Percentiles rank a stretch among this genome's conserved stretches.
phyloP scores from a whole-genome alignment of 495 filamentous ascomycete species.

The Xylaria flabelliformis region DNA sequence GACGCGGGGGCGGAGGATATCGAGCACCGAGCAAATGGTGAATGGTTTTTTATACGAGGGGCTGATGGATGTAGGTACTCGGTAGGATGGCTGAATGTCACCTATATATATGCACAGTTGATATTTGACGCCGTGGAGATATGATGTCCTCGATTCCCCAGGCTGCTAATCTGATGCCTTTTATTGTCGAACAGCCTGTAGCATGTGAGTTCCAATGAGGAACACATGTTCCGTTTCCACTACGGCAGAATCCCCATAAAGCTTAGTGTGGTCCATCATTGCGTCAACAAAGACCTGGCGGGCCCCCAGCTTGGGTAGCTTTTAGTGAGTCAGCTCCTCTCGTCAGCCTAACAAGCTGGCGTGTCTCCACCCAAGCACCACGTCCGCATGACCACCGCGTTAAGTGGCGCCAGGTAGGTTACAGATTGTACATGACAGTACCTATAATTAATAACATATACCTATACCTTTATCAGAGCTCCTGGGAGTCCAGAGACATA shows the following conservation, averaged over 20 bases:
- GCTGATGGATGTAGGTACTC: not conserved
- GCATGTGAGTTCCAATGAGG: not conserved
- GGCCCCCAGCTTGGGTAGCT: not conserved
- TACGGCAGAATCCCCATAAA: not conserved
- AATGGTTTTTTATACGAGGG: not conserved
- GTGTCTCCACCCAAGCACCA: slow-evolving; percentile 16
- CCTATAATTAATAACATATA: too few species aligned
- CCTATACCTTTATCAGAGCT: too few species aligned
- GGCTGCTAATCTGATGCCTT: slow-evolving; percentile 21
- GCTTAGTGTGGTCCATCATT: not conserved
- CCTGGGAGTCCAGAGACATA: not conserved
- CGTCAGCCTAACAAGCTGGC: slow-evolving; percentile 11
- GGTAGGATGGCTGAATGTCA: slow-evolving; percentile 11
- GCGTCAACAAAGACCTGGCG: not conserved
- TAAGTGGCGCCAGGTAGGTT: slow-evolving; percentile 13
- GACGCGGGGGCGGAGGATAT: slow-evolving; percentile 3
- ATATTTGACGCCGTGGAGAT: slow-evolving; percentile 1
- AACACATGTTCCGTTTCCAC: slow-evolving; percentile 3
- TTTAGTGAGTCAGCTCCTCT: not conserved
- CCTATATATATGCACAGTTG: not conserved
- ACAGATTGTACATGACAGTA: not conserved
- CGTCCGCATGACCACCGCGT: slow-evolving; percentile 3
- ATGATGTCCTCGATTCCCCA: not conserved
- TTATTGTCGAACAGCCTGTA: not conserved
- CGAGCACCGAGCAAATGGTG: slow-evolving; percentile 9